Base-by-base conservation (phyloP, 1,139 yeast genomes). In the Suhomyces bokatorum region DNA sequence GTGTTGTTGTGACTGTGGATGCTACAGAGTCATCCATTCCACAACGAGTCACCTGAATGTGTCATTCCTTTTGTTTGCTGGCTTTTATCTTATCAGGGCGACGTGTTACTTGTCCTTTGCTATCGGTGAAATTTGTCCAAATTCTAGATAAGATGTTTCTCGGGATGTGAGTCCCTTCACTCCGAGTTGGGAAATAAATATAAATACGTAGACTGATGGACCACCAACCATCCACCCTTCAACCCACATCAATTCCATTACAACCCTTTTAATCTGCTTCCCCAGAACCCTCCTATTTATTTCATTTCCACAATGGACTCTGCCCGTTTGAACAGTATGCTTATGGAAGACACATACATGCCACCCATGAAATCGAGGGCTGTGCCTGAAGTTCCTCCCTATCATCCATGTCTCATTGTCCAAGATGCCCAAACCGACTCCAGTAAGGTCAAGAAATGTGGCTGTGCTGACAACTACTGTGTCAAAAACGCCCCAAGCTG, bases 371-470 rank as follows among this genome's bases (percentile, higher is more conserved):
- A 57, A 32, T 35, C 42, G 3, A 34, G 20, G 16, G 22, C 36
- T 3, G 44, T 49, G n/a, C 45, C 48, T 9, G 48, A 54, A 9
- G 66, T 71, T 3, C 77, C 77, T 10, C 55, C 59, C 11, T 72
- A 71, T 51, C 77, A 73, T 47, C 78, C 78, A 7, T 70, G 77
- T 50, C 58, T 73, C 43, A 70, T 73, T 20, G 76, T 73, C 33
- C 76, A 72, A 51, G 78, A 73, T 52, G 61, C 63, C 13, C 75
- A 71, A 51, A 69, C 74, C 2, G 77, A 73, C 49, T 63, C 64
- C 7, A 62, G 58, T 24, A 71, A 69, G 47, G 44, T 64, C 35
- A 71, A 72, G 48, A 62, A 66, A 4, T 73, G 78, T 55, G 78
- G 78, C 4, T 73, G 78, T 56, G 69, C 76, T 5, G 77, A 70